Evolutionary conservation across 1,284 basidiomycete species (phyloP).

Genomic region (Ustilago lituana): DNA sequence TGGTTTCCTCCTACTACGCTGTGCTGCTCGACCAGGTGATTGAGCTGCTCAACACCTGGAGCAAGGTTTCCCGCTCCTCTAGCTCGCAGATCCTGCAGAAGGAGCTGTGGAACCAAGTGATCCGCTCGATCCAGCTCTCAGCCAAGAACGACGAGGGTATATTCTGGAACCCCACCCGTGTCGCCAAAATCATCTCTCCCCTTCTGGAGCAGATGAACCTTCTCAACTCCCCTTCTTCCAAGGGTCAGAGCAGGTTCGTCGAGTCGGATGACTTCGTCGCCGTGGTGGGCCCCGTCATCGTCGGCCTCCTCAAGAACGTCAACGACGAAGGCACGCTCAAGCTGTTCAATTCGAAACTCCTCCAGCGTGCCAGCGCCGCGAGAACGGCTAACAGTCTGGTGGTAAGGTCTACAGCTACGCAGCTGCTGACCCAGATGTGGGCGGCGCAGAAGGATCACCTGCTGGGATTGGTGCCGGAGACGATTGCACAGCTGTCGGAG

Average conservation of each 20-base stretch:
- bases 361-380: slow-evolving; percentile 76
- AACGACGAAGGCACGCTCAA: slow-evolving; percentile 76
- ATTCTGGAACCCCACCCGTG: slow-evolving; percentile 87
- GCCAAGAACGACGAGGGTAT: slow-evolving; percentile 83
- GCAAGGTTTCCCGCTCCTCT: slow-evolving; percentile 15
- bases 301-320: slow-evolving; percentile 72
- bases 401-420: slow-evolving; percentile 74
- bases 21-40: slow-evolving; percentile 76
- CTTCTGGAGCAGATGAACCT: slow-evolving; percentile 75
- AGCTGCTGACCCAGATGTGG: slow-evolving; percentile 81
- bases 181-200: slow-evolving; percentile 74
- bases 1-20: slow-evolving; percentile 62
- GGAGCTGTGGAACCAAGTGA: slow-evolving; percentile 75
- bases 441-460: slow-evolving; percentile 71
- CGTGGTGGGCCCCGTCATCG: slow-evolving; percentile 66
- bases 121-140: slow-evolving; percentile 77
- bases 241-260: slow-evolving; percentile 8
- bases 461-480: slow-evolving; percentile 71
- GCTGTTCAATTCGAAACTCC: slow-evolving; percentile 80
- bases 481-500: slow-evolving; percentile 71
- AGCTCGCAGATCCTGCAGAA: slow-evolving; percentile 26
- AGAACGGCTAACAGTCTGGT: slow-evolving; percentile 68
- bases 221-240: slow-evolving; percentile 1
- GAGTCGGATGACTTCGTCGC: slow-evolving; percentile 15
- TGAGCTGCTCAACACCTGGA: slow-evolving; percentile 72